Conservation (phyloP, 495 filamentous ascomycete genomes). For the Trichoderma reesei region DNA sequence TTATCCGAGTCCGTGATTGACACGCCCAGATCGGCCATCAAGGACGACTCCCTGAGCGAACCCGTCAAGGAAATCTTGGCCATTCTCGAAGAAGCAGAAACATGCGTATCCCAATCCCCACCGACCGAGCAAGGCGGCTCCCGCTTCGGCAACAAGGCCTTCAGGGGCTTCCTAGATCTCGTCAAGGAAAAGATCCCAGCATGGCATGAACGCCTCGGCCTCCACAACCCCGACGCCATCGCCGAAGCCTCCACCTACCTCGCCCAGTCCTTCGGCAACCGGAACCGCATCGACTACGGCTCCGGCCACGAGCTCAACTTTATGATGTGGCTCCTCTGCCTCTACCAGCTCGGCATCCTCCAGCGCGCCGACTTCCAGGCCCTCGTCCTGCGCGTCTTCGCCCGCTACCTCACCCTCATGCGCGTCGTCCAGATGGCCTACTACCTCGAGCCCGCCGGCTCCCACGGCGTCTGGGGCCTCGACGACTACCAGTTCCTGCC, state of each 20-base stretch:
- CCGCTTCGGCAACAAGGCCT: slow-evolving; percentile 88
- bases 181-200: slow-evolving; percentile 42
- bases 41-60: slow-evolving; percentile 42
- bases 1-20: slow-evolving; percentile 77
- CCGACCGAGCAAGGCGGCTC: slow-evolving; percentile 78
- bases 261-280: slow-evolving; percentile 72
- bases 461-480: slow-evolving; percentile 93
- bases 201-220: slow-evolving; percentile 50
- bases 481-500: slow-evolving; percentile 98
- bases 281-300: slow-evolving; percentile 88
- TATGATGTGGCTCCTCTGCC: slow-evolving; percentile 83
- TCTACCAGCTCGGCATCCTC: slow-evolving; percentile 69
- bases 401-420: slow-evolving; percentile 71
- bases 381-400: slow-evolving; percentile 68
- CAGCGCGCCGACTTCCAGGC: slow-evolving; percentile 53
- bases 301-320: slow-evolving; percentile 97
- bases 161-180: slow-evolving; percentile 72
- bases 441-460: slow-evolving; percentile 90
- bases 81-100: slow-evolving; percentile 58
- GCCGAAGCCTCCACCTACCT: slow-evolving; percentile 73
- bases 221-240: slow-evolving; percentile 45
- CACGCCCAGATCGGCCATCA: slow-evolving; percentile 56
- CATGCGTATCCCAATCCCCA: slow-evolving; percentile 54
- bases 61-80: slow-evolving; percentile 53
- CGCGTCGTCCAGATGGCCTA: slow-evolving; percentile 78